Evolutionary conservation across 176 grass and related monocot species (phyloP).

Genomic region (Triticum timopheevii): DNA sequence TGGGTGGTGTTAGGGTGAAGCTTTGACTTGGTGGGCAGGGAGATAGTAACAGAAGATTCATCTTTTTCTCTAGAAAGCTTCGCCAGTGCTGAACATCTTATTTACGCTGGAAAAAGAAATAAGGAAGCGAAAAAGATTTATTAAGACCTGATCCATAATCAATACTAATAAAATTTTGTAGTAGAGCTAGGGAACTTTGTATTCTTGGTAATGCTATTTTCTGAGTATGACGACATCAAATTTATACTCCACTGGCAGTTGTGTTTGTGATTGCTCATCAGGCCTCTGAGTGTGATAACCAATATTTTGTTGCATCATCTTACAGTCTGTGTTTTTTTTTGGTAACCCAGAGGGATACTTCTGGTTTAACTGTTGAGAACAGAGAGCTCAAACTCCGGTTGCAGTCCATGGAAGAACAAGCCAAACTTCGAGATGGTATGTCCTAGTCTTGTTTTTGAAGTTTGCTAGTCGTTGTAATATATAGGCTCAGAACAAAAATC

Average conservation of each 20-base stretch:
- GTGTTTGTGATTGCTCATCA: background rate
- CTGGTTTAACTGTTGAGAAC: constrained; percentile 85
- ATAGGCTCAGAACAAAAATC: background rate
- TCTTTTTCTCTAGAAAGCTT: constrained; percentile 16
- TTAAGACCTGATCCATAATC: background rate
- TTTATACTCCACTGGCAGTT: background rate
- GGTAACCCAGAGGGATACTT: constrained; percentile 77
- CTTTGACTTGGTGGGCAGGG: constrained; percentile 19
- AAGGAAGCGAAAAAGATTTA: background rate
- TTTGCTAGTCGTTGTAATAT: constrained; percentile 6
- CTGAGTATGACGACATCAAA: background rate
- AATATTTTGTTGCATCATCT: constrained; percentile 13
- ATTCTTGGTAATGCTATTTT: background rate
- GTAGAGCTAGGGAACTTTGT: background rate
- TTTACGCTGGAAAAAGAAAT: background rate
- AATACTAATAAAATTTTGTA: background rate
- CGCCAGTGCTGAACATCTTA: background rate
- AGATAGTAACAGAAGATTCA: constrained; percentile 1
- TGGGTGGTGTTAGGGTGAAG: constrained; percentile 30
- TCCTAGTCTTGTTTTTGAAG: constrained; percentile 30
- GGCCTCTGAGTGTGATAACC: background rate
- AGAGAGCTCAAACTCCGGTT: constrained; percentile 91
- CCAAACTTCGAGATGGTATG: constrained; percentile 96
- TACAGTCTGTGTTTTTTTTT: background rate
- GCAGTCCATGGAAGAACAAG: constrained; percentile 96